Evolutionary conservation across 2,329 filamentous ascomycete species (phyloP), one percentile per base, ranked within the genome.

Genomic region (Cladobotryum mycophilum): DNA sequence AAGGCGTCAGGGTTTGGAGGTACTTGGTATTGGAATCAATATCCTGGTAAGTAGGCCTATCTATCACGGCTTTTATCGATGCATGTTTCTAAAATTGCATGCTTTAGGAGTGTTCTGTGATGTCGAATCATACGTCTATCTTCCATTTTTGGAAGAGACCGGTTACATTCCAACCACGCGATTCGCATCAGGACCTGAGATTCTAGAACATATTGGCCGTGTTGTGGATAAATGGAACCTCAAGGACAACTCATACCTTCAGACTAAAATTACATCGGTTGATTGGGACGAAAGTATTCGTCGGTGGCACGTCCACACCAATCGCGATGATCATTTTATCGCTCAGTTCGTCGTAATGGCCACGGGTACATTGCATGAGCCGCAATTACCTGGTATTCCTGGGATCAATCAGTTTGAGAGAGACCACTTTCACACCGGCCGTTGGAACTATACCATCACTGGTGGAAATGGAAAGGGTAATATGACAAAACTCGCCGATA

Each of bases 1-100:
- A 58, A 58, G 0, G 70, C 66, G 1, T 70, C 70, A 14, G 72
- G 70, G 1, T 67, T 75, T 37, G 74, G 74, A 4, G 74, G 75
- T 6, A 76, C 74, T 0, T 78, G 74, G 74, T 75, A 71, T 49
- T 76, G 73, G 69, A 75, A 76, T 54, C 43, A 53, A 12, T 56
- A 54, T 15, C 54, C 52, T 12, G 53, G 54, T 37, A 51, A 33
- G 47, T 20, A 30, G n/a, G 33, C n/a, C 37, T 74, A 13, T 64
- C 66, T 8, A 73, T 65, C 62, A 64, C 59, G 49, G 68, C 68
- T 3, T 51, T 73, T 1, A 52, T 67, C 3, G 70, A 66, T 35
- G 46, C 46, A 1, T 43, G 50, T 1, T 54, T 57, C 13, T 55
- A 58, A 3, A 46, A 49, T 30, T 7, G 25, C 4, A 30, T 8